phyloP scores from a whole-genome alignment of 2,329 filamentous ascomycete species.

The Colletotrichum cereale region DNA sequence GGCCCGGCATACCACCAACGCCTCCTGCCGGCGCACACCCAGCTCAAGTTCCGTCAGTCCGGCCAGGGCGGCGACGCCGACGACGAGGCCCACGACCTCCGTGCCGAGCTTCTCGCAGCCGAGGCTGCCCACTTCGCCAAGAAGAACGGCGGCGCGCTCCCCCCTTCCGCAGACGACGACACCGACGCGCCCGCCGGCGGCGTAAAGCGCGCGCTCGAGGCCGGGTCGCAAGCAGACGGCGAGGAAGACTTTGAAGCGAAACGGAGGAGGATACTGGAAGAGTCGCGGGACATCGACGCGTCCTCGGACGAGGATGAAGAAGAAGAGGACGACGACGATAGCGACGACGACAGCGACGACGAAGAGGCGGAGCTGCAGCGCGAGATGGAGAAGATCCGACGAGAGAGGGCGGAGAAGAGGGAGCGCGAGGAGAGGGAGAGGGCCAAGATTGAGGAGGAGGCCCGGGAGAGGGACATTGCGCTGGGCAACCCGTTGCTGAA shows the following conservation, averaged over 20 bases:
- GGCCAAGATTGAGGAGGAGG: constrained; percentile 84
- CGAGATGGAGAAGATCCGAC: constrained; percentile 94
- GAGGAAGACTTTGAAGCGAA: constrained; percentile 85
- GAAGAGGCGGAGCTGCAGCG: constrained; percentile 90
- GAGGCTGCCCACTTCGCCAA: constrained; percentile 91
- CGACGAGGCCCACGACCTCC: constrained; percentile 78
- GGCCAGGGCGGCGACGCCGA: constrained; percentile 91
- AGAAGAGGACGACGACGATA: constrained; percentile 60
- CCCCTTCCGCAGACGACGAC: constrained; percentile 59
- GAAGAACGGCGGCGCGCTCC: constrained; percentile 73
- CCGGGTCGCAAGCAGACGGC: constrained; percentile 54
- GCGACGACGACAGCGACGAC: constrained; percentile 79
- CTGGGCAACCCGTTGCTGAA: constrained; percentile 94
- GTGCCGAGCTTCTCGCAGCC: constrained; percentile 88
- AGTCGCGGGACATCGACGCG: constrained; percentile 89
- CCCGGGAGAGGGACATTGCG: constrained; percentile 89
- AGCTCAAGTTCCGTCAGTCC: constrained; percentile 87
- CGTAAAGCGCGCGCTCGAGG: constrained; percentile 75
- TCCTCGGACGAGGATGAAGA: constrained; percentile 73
- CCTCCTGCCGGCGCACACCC: constrained; percentile 91
- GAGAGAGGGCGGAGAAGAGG: constrained; percentile 83
- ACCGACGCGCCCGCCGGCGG: constrained; percentile 53
- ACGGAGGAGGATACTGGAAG: constrained; percentile 86
- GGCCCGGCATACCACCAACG: constrained; percentile 97
- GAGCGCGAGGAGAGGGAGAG: constrained; percentile 66